Conservation (phyloP, 1,284 basidiomycete genomes). For the Rhodofomes roseus region DNA sequence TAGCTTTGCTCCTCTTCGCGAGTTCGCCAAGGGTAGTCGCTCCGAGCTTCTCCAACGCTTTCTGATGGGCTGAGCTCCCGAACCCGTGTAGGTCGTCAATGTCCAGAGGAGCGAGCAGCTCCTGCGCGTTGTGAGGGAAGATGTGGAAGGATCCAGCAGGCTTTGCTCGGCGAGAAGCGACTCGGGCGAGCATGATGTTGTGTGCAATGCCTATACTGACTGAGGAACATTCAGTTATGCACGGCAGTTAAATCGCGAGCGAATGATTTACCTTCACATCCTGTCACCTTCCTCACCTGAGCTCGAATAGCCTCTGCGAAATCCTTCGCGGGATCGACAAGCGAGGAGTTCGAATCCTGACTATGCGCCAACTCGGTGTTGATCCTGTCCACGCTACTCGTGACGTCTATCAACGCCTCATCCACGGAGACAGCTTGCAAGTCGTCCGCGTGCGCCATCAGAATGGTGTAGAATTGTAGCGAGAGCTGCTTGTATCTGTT, state of each 20-base stretch:
- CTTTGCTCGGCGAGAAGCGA: conserved; percentile 91
- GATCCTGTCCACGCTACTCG: conserved; percentile 55
- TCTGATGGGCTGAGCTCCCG: conserved; percentile 70
- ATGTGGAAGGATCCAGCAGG: conserved; percentile 86
- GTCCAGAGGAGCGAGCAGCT: conserved; percentile 71
- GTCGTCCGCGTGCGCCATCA: conserved; percentile 88
- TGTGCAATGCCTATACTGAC: conserved; percentile 90
- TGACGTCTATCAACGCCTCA: conserved; percentile 91
- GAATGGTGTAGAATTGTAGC: conserved; percentile 86
- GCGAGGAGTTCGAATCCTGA: conserved; percentile 25
- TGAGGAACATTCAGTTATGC: conserved; percentile 24
- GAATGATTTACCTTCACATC: conserved; percentile 69
- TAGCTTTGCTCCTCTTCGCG: conserved; percentile 52
- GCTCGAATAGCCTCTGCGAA: conserved; percentile 81
- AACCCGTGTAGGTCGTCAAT: conserved; percentile 90
- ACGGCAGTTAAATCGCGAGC: background rate
- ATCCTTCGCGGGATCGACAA: conserved; percentile 60
- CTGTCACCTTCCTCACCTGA: conserved; percentile 73
- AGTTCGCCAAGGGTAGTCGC: conserved; percentile 71
- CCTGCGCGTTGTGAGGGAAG: conserved; percentile 44
- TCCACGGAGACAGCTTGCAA: conserved; percentile 96
- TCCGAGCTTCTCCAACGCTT: conserved; percentile 75
- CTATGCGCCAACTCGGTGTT: conserved; percentile 23
- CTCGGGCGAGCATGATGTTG: conserved; percentile 89
- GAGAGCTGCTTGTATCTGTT: conserved; percentile 79